Evolutionary conservation across 495 filamentous ascomycete genomes (phyloP).

Genomic region (Penicillium tannophilum): DNA sequence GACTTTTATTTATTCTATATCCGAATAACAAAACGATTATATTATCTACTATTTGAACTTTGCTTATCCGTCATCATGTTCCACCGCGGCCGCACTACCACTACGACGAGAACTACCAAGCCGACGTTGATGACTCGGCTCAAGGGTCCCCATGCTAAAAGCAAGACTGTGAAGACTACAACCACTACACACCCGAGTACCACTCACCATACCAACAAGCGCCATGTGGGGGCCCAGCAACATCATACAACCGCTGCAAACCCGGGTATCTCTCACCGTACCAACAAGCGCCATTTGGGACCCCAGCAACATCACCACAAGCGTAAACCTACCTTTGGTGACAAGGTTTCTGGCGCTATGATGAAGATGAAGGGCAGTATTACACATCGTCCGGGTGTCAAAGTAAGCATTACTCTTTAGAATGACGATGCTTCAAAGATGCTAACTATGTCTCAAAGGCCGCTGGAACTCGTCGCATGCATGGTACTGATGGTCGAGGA

Average conservation of each 20-base stretch:
- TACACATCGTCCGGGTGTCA: conserved; percentile 62
- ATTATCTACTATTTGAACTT: background rate
- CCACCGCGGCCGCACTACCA: conserved; percentile 27
- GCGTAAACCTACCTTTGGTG: conserved; percentile 60
- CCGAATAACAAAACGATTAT: background rate
- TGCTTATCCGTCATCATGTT: conserved; percentile 27
- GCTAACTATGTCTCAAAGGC: conserved; percentile 47
- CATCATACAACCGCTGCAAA: conserved; percentile 47
- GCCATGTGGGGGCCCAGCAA: conserved; percentile 20
- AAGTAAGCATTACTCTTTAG: conserved; percentile 44
- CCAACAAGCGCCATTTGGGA: conserved; percentile 13
- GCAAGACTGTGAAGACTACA: conserved; percentile 32
- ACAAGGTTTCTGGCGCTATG: conserved; percentile 71
- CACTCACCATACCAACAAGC: conserved; percentile 10
- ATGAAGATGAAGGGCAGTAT: conserved; percentile 65
- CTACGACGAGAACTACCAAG: conserved; percentile 50
- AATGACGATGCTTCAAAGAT: background rate
- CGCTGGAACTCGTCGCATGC: conserved; percentile 71
- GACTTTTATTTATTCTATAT: background rate
- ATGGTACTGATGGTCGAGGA: conserved; percentile 68
- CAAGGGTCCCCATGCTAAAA: conserved; percentile 28
- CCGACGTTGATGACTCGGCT: conserved; percentile 40
- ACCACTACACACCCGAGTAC: conserved; percentile 26
- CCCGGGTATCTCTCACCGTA: conserved; percentile 8
- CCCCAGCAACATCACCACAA: conserved; percentile 56